phyloP scores from a whole-genome alignment of 306 rosid genomes.

The Sicyos baderoa region DNA sequence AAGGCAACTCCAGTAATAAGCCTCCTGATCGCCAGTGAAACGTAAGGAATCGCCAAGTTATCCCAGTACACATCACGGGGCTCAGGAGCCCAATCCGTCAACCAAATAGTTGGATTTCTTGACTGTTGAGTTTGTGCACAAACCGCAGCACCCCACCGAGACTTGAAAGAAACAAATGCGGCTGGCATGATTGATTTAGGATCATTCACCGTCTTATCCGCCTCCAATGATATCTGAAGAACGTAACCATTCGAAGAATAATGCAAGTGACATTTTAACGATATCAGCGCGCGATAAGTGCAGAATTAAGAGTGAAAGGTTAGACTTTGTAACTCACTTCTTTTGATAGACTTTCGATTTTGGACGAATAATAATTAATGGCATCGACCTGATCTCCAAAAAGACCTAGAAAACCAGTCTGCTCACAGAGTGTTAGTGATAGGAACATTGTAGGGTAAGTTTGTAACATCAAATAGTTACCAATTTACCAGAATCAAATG shows the following conservation, averaged over 20 bases:
- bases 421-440: constrained; percentile 28
- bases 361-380: constrained; percentile 51
- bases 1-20: constrained; percentile 72
- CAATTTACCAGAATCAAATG: constrained; percentile 18
- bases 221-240: constrained; percentile 65
- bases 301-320: background rate
- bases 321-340: constrained; percentile 43
- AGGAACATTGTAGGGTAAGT: constrained; percentile 6
- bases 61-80: constrained; percentile 94
- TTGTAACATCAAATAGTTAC: background rate
- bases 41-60: constrained; percentile 87
- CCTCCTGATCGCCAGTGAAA: constrained; percentile 76
- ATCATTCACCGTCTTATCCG: constrained; percentile 38
- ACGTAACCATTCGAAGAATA: constrained; percentile 15
- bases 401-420: constrained; percentile 91
- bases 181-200: constrained; percentile 69
- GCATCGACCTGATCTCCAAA: constrained; percentile 69
- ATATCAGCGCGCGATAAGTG: background rate
- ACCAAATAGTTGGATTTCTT: constrained; percentile 83
- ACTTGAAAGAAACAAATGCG: constrained; percentile 82
- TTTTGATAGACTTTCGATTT: constrained; percentile 45
- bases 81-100: constrained; percentile 98
- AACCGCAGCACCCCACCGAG: constrained; percentile 95
- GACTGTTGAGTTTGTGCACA: constrained; percentile 92
- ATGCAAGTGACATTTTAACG: background rate